Evolutionary conservation across 2,329 filamentous ascomycete genomes (phyloP), one percentile per base, ranked within the genome.

Genomic region (Emmonsiellopsis sp.): DNA sequence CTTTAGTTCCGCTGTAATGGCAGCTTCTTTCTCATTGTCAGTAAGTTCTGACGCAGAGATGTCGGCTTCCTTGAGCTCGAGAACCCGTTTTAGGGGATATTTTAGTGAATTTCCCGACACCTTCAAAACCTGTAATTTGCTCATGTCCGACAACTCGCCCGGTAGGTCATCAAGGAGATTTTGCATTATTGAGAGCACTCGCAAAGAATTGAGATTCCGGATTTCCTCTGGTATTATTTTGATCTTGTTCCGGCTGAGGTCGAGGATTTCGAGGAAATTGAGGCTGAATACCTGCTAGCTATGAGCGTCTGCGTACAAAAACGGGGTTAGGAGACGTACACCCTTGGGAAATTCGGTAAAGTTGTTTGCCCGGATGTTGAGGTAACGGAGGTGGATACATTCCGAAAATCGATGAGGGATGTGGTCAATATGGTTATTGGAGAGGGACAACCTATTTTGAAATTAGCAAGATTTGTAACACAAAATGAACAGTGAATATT

Each of bases 161-260:
- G 92, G 92, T 15, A 97, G 75, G 61, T 91, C 85, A 58, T 89
- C 84, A 61, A 97, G 89, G 55, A 86, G 82, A 67, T 96, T 96
- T 65, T 87, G 88, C 61, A 88, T 86, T 37, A 96, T 80, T 2
- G 90, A 91, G 52, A 97, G 77, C 13, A 96, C 91, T 65, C 95
- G 94, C 58, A 97, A 75, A 1, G 89, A 95, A 5, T 84, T 85
- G 63, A 97, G 76, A 64, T 84, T 89, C 56, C 81, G 82, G 57
- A 96, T 87, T 52, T 91, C 86, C 46, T 85, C 81, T 0, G 92
- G 90, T 1, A 97, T 79, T 8, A 80, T 75, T 47, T 80, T 81
- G 57, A 97, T 83, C 67, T 86, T 89, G 67, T 97, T 97, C 62
- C 88, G 83, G 67, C 90, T 91, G 52, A 97, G 79, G 71, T 97